Evolutionary conservation across 164 flowering plant genomes (phyloP), one percentile per base, ranked within the genome.

Genomic region (Annona cherimola): DNA sequence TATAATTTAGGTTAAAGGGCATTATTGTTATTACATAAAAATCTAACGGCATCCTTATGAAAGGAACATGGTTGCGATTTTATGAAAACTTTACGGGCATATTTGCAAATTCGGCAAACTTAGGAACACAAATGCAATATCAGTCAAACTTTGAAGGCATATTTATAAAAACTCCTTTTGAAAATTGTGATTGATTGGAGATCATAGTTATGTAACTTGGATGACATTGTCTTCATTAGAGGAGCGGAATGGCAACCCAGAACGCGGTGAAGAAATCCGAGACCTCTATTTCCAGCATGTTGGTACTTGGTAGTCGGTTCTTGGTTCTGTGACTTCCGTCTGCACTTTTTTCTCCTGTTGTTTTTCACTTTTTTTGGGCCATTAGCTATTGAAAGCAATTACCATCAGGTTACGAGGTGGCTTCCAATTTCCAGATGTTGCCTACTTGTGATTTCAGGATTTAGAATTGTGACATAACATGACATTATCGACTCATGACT

Each of bases 161-260:
- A 26, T 26, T 26, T 26, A 26, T 26, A 26, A 26, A 26, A 26
- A 26, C 35, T 26, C 35, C 35, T 26, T 26, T 26, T 26, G 35
- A 26, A 26, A 26, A 26, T 26, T 26, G 35, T 26, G 35, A 26
- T 26, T 26, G 35, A 26, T 26, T 26, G 35, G 35, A 26, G 35
- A 26, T 18, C 97, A 92, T 79, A 95, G 98, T 81, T 92, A 85
- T 63, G 79, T 95, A 61, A 91, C 99, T 72, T 95, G 99, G 99
- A 89, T 87, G 98, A 91, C 99, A 62, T 95, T 97, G 98, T 97
- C 97, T 60, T 78, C 88, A 67, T 14, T 95, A 67, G 98, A 91
- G 80, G 99, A 95, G 72, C 88, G 87, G 68, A 96, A 91, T 83
- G 99, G 99, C 63, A 90, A 93, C 76, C 57, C 89, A 61, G 80